phyloP scores from a whole-genome alignment of 2,329 filamentous ascomycete genomes.

The Pseudopithomyces maydicus region DNA sequence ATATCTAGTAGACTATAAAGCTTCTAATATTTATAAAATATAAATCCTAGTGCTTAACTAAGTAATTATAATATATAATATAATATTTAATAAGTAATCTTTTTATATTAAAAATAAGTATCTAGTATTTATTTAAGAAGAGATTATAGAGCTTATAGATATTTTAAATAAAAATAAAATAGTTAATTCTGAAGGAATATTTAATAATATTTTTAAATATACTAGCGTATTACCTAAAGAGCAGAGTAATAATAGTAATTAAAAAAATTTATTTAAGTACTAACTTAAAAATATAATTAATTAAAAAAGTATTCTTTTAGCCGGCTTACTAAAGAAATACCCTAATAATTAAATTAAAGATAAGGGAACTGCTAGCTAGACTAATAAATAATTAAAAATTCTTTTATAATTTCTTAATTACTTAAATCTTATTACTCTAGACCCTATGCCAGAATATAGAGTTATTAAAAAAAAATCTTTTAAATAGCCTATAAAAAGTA shows the following conservation, averaged over 20 bases:
- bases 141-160: neutral
- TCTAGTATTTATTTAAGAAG: too few species aligned
- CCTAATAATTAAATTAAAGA: neutral
- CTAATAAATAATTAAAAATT: neutral
- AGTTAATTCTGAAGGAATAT: neutral
- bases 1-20: neutral
- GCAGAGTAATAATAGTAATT: too few species aligned
- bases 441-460: neutral
- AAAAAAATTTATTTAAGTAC: too few species aligned
- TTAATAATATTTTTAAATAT: neutral
- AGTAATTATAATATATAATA: neutral
- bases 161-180: neutral
- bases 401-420: neutral
- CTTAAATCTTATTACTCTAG: neutral
- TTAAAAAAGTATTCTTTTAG: too few species aligned
- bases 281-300: too few species aligned
- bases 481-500: neutral
- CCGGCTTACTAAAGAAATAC: neutral
- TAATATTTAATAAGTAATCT: neutral
- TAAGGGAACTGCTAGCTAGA: neutral
- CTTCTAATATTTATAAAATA: neutral
- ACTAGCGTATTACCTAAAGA: too few species aligned
- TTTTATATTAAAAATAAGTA: neutral
- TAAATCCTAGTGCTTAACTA: neutral
- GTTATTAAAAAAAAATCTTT: neutral